Evolutionary conservation across 1,284 basidiomycete genomes (phyloP).

Genomic region (Phellopilus nigrolimitatus): DNA sequence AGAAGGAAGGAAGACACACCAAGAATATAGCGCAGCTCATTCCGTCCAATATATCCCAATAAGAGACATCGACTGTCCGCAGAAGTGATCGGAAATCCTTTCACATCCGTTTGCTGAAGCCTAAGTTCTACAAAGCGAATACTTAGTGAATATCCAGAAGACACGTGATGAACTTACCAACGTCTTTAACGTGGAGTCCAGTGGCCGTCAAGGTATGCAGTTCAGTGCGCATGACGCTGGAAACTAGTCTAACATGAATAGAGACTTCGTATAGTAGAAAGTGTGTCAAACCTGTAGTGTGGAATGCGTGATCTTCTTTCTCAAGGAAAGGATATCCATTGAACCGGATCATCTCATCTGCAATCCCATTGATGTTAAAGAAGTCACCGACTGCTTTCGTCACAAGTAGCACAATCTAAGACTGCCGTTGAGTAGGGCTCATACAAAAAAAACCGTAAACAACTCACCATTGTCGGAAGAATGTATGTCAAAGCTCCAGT

Average conservation of each 20-base stretch:
- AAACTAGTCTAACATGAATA: conserved; percentile 47
- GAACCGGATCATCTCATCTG: conserved; percentile 95
- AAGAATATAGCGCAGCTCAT: conserved; percentile 82
- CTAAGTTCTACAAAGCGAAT: conserved; percentile 50
- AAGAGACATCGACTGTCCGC: conserved; percentile 56
- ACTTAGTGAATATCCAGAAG: background rate
- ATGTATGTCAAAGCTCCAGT: conserved; percentile 98
- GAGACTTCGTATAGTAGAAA: conserved; percentile 6
- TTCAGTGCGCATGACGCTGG: conserved; percentile 83
- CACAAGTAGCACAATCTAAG: conserved; percentile 88
- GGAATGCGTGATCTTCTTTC: conserved; percentile 88
- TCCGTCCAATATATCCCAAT: conserved; percentile 85
- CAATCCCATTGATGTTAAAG: conserved; percentile 89
- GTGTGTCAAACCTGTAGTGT: conserved; percentile 69
- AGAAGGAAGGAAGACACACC: conserved; percentile 41
- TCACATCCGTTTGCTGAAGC: conserved; percentile 68
- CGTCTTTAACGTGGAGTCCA: conserved; percentile 72
- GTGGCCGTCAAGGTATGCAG: conserved; percentile 68
- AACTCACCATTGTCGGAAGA: conserved; percentile 89
- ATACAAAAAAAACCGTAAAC: background rate
- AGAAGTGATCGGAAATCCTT: conserved; percentile 88
- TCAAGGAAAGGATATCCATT: conserved; percentile 97
- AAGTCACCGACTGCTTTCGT: conserved; percentile 98
- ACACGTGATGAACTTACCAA: conserved; percentile 52
- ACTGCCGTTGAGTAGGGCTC: conserved; percentile 6